Base-by-base conservation (phyloP, 768 basidiomycete genomes). In the Phanerochaete carnosa region DNA sequence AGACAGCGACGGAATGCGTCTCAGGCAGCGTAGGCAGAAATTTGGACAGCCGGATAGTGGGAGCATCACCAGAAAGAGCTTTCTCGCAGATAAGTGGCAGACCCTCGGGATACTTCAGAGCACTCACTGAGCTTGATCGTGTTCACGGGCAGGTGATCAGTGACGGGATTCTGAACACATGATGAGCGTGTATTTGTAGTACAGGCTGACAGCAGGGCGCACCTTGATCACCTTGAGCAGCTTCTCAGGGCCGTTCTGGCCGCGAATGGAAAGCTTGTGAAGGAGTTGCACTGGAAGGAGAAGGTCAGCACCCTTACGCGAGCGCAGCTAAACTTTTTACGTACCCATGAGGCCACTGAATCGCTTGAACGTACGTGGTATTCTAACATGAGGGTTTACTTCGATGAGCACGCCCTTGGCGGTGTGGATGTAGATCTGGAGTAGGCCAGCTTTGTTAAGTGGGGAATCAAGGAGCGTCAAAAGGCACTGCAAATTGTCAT, bases 341-440 rank as follows among this genome's bases (percentile, higher is more conserved):
- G 63, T 69, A 96, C 95, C 95, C 97, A 99, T 99, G 65, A 99
- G 79, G 23, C 97, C 97, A 60, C 93, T 94, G 76, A 99, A 99
- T 11, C 97, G 87, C 76, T 99, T 99, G 76, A 99, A 98, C 13
- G 97, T 99, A 64, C 97, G 83, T 12, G 97, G 97, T 68, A 99
- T 99, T 58, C 97, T 85, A 12, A 98, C 95, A 75, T 93, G 90
- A 2, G 97, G 97, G 74, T 99, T 98, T 66, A 98, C 94, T 76
- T 99, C 96, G 71, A 99, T 98, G 49, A 99, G 83, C 13, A 95
- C 92, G 39, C 95, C 95, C 68, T 91, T 93, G 19, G 94, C 92
- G 16, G 97, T 98, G 78, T 98, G 95, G 62, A 99, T 95, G 77
- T 96, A 99, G 19, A 99, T 95, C 74, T 98, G 97, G 12, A 98